Percentiles rank a stretch among this genome's conserved stretches.
These are phyloP conservation scores for Debaryomyces psychrophilus DNA, from an alignment of 1,139 yeast genomes.

Conservation along the genomic window DNA sequence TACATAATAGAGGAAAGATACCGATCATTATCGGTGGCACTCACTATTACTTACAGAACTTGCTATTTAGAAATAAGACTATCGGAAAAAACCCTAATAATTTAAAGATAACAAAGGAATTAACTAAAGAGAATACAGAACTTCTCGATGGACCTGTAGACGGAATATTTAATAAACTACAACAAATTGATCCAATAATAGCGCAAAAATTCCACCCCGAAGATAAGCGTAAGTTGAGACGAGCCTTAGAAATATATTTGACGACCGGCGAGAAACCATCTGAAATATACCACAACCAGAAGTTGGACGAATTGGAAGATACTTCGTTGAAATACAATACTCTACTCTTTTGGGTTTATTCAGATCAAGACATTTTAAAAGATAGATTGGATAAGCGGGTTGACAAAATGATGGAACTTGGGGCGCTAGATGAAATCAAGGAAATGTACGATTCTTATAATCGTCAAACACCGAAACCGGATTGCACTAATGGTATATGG, in stretches of 20 bases:
- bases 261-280: conserved; percentile 71
- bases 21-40: conserved; percentile 97
- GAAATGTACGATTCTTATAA: conserved; percentile 54
- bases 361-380: conserved; percentile 63
- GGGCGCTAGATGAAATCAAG: conserved; percentile 71
- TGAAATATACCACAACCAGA: conserved; percentile 67
- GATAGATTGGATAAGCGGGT: conserved; percentile 75
- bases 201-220: conserved; percentile 90
- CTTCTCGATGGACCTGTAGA: conserved; percentile 64
- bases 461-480: conserved; percentile 38
- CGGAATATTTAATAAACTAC: conserved; percentile 49
- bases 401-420: conserved; percentile 73
- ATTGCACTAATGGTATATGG: conserved; percentile 78
- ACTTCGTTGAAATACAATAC: conserved; percentile 65
- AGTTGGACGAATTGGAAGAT: conserved; percentile 43
- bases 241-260: conserved; percentile 81
- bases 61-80: conserved; percentile 72
- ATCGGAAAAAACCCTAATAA: conserved; percentile 28
- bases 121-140: conserved; percentile 43
- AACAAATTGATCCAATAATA: conserved; percentile 65
- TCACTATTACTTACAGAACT: conserved; percentile 83
- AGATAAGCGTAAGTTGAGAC: conserved; percentile 72
- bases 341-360: conserved; percentile 81
- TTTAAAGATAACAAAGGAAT: conserved; percentile 10
- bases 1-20: conserved; percentile 69